Evolutionary conservation across 2,329 filamentous ascomycete species (phyloP), one percentile per base, ranked within the genome.

Genomic region (Ophiostoma himal-ulmi): DNA sequence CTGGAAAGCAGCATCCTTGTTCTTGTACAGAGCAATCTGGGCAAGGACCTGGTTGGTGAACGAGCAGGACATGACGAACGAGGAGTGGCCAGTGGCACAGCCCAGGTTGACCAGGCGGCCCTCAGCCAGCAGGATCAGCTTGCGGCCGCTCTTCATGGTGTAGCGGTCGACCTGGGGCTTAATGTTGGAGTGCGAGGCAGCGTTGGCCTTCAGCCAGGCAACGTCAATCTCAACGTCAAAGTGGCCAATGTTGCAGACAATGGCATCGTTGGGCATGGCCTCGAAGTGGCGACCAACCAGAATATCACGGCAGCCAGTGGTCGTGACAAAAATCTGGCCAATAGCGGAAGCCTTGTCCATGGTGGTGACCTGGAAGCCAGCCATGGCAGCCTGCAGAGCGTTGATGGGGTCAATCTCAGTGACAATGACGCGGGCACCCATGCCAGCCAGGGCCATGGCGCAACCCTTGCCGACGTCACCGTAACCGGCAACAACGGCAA

Each of bases 21-120:
- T 90, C 91, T 98, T 98, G 91, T 84, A 99, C 79, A 99, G 86
- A 86, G 96, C 91, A 85, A 99, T 98, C 87, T 99, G 95, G 76
- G 95, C 95, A 81, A 99, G 92, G 78, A 98, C 95, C 88, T 99
- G 95, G 91, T 99, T 99, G 88, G 94, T 96, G 91, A 99, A 99
- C 75, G 94, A 98, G 91, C 95, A 99, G 78, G 94, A 97, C 95
- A 99, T 98, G 87, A 99, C 95, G 83, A 99, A 99, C 69, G 94
- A 98, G 76, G 94, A 97, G 91, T 99, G 95, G 77, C 95, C 95
- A 75, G 95, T 99, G 80, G 95, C 95, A 84, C 95, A 99, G 83
- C 95, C 95, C 77, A 99, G 88, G 91, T 99, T 99, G 85, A 99
- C 95, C 75, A 99, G 91, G 86, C 95, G 94, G 77, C 95, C 95